Base-by-base conservation (phyloP, 2,329 filamentous ascomycete species). In the Phaeosphaeriaceae sp. region DNA sequence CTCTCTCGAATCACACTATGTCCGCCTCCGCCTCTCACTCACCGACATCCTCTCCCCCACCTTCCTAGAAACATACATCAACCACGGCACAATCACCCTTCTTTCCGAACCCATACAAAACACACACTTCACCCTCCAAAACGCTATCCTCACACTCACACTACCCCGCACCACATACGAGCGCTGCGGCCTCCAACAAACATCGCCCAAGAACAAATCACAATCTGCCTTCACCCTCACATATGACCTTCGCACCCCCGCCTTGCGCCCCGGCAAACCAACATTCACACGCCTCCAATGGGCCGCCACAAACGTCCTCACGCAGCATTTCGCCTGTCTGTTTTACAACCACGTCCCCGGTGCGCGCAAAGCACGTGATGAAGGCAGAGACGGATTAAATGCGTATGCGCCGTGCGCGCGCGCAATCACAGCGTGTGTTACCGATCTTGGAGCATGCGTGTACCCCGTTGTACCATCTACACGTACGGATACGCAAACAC, bases 51-150 rank as follows among this genome's bases (percentile, higher is more conserved):
- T 97, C 1, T 81, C 88, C 28, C 83, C 84, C 1, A 83, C 86
- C 0, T 96, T 97, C 63, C 92, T 96, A 64, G 87, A 83, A n/a
- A 79, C 86, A 35, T 92, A 95, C 67, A 87, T 97, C 59, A 96
- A 96, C 2, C 50, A 50, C 92, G 90, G 90, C 4, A 87, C 91
- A 66, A 77, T 95, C 40, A 73, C 90, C 60, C 90, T 97, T 88
- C 81, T 96, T 2, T 96, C 92, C 0, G 84, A 92, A 70, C 92
- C 91, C 11, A 82, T 82, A 26, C 77, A 82, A 6, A 88, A 92
- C 63, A 89, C 89, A 60, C 79, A 87, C 2, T 93, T 90, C 68
- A 83, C 83, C 0, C 75, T 97, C 1, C 80, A 76, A 48, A 82
- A 90, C 58, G 90, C 90, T 0, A 75, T 83, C 0, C 78, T 99